These are phyloP conservation scores for Annulohypoxylon nitens DNA, from an alignment of 495 filamentous ascomycete species.

Conservation along the genomic window DNA sequence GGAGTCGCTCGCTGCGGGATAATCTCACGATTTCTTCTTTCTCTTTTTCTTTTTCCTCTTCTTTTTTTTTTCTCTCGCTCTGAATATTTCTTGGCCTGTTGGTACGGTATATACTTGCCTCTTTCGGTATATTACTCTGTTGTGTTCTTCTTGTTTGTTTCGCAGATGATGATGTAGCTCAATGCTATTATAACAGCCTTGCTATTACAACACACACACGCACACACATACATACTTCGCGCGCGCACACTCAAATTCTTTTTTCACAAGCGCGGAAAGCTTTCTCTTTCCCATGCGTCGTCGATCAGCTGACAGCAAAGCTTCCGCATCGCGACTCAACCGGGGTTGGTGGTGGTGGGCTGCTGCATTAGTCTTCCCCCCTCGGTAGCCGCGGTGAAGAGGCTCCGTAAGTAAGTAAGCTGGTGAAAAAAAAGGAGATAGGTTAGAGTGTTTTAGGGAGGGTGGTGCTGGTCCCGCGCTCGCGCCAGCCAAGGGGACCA, in stretches of 20 bases:
- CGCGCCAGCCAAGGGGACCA: conserved; percentile 19
- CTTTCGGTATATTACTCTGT: conserved; percentile 45
- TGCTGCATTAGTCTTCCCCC: conserved; percentile 7
- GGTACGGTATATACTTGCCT: conserved; percentile 48
- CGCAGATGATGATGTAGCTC: conserved; percentile 24
- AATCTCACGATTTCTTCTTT: conserved; percentile 44
- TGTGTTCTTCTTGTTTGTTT: conserved; percentile 7
- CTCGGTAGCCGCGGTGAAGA: conserved; percentile 33
- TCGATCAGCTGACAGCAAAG: conserved; percentile 44
- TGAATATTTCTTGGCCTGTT: not conserved
- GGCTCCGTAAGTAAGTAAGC: conserved; percentile 34
- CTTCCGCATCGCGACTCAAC: conserved; percentile 19
- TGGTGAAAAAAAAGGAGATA: not conserved
- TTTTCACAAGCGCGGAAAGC: conserved; percentile 10
- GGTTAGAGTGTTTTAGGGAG: conserved; percentile 20
- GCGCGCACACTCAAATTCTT: not conserved
- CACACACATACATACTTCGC: not conserved
- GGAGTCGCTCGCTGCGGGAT: conserved; percentile 43
- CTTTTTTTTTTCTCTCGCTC: not conserved
- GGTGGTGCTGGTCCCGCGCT: not conserved
- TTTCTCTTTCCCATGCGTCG: conserved; percentile 37
- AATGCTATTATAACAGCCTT: conserved; percentile 36
- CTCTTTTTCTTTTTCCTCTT: conserved; percentile 7
- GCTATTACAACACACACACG: conserved; percentile 7
- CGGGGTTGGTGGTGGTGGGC: not conserved